Conservation (phyloP, 2,329 filamentous ascomycete genomes). For the Phaeoacremonium minimum region DNA sequence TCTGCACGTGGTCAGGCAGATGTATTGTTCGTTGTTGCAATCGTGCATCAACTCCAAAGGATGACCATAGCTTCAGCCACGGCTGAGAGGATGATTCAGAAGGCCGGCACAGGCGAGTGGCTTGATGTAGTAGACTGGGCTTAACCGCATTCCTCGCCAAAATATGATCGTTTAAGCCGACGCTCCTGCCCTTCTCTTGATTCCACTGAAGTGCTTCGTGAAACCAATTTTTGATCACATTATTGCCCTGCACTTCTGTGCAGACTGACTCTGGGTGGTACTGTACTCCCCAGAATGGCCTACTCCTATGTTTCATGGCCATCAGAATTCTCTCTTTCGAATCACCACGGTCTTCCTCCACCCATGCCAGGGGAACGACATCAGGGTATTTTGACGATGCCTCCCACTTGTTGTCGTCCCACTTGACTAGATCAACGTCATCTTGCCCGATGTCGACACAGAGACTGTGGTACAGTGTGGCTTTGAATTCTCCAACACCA, state of each 20-base stretch:
- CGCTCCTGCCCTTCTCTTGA: conserved; percentile 15
- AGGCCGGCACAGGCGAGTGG: too few species aligned
- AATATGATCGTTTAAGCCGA: conserved; percentile 9
- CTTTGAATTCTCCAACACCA: conserved; percentile 54
- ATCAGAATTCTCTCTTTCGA: conserved; percentile 60
- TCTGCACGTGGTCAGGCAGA: conserved; percentile 40
- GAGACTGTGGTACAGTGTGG: conserved; percentile 73
- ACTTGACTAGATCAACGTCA: conserved; percentile 24
- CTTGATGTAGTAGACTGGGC: conserved; percentile 25
- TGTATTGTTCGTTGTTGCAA: conserved; percentile 31
- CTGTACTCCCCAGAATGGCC: conserved; percentile 83
- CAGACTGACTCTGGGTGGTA: conserved; percentile 90
- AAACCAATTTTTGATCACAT: conserved; percentile 75
- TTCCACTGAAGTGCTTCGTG: conserved; percentile 59
- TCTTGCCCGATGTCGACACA: conserved; percentile 52
- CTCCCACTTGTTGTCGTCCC: conserved; percentile 35
- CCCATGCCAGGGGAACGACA: conserved; percentile 60
- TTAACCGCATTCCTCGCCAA: conserved; percentile 25
- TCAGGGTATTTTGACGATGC: conserved; percentile 28
- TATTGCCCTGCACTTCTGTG: conserved; percentile 63
- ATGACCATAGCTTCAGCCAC: conserved; percentile 1
- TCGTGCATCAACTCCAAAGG: conserved; percentile 5
- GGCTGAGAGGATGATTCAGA: too few species aligned
- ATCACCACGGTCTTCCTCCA: conserved; percentile 37
- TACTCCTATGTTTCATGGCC: conserved; percentile 62